Evolutionary conservation across 2,329 filamentous ascomycete genomes (phyloP), one percentile per base, ranked within the genome.

Genomic region (Fusarium caatingaense): DNA sequence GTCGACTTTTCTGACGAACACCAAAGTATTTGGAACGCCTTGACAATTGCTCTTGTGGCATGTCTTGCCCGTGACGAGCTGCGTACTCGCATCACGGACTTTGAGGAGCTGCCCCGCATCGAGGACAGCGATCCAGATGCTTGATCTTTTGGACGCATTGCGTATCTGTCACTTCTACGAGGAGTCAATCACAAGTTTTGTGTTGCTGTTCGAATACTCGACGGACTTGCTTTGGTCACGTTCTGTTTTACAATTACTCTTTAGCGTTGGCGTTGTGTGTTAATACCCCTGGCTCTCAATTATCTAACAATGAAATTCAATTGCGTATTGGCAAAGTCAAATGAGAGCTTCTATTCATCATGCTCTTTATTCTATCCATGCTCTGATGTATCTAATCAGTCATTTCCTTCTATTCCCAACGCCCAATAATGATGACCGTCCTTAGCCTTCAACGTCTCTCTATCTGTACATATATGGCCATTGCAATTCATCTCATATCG

Each of bases 1-100:
- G 72, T 79, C 23, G 76, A 82, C 47, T 82, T 84, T 46, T 74
- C 76, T 54, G 78, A 82, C 45, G 73, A 73, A 13, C 73, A 77
- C 20, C 81, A 83, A 69, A 79, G 81, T 55, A 77, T 84, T 23
- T 84, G 82, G 82, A 83, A 84, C 66, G 82, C 81, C 3, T 68
- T 84, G 40, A 83, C 82, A 6, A 56, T 82, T 12, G 82, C 81
- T 11, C 76, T 82, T 23, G 78, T 78, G 13, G 77, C 78, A 4
- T 83, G 82, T 56, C 67, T 80, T 56, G 82, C 82, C 6, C 76
- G 82, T 16, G 81, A 83, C 49, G 79, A 82, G 56, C 72, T 83
- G 56, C 79, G 78, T 47, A 59, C 69, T 9, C 74, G 80, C 45
- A 50, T 69, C 21, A 73, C 72, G 3, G 79, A 82, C 63, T 83